Evolutionary conservation across 192 early-diverging fungal genomes (phyloP).

Genomic region (Coemansia sp.): DNA sequence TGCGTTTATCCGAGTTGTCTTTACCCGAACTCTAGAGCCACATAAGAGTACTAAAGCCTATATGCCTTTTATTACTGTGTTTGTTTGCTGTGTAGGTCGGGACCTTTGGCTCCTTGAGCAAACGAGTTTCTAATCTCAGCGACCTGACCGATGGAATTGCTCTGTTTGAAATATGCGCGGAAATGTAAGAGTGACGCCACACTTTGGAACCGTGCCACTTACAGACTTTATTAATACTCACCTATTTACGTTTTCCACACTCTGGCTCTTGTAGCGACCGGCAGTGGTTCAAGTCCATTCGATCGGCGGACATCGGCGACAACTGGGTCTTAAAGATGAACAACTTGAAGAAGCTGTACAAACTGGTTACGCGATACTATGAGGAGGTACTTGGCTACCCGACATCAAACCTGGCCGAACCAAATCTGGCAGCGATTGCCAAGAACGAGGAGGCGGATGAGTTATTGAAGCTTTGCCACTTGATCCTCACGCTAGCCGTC

Average conservation of each 20-base stretch:
- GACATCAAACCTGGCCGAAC: constrained; percentile 61
- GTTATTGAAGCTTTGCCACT: constrained; percentile 74
- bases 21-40: too few species aligned
- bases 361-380: constrained; percentile 80
- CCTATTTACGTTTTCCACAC: too few species aligned
- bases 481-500: constrained; percentile 86
- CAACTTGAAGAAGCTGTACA: constrained; percentile 88
- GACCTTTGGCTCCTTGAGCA: constrained; percentile 47
- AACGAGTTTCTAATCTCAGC: constrained; percentile 32
- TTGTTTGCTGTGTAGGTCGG: constrained; percentile 29
- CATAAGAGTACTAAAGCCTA: neutral
- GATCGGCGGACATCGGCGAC: constrained; percentile 72
- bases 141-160: constrained; percentile 82
- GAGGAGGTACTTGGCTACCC: constrained; percentile 82
- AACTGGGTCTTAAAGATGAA: constrained; percentile 97
- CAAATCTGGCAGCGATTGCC: constrained; percentile 84
- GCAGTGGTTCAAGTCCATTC: constrained; percentile 84
- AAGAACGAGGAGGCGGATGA: constrained; percentile 75
- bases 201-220: neutral
- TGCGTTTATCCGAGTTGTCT: constrained; percentile 18
- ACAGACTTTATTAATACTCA: neutral
- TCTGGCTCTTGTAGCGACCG: constrained; percentile 65
- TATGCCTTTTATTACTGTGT: neutral
- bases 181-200: constrained; percentile 68
- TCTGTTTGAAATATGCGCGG: constrained; percentile 78